Evolutionary conservation across 768 basidiomycete species (phyloP).

Genomic region (Boletus pseudo-olivaceus): DNA sequence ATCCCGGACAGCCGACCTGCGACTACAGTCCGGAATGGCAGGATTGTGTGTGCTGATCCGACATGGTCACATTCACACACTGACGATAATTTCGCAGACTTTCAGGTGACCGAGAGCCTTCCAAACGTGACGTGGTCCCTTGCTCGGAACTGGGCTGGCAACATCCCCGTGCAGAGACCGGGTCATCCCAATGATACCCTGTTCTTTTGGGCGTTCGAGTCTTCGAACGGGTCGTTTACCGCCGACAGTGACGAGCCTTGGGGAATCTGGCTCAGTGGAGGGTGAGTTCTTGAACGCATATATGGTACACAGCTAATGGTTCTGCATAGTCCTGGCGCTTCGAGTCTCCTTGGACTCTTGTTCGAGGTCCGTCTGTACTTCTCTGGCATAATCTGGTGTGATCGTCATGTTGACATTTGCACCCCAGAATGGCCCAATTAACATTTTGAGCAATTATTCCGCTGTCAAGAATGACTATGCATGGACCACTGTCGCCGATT

Average conservation of each 20-base stretch:
- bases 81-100: constrained; percentile 40
- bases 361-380: constrained; percentile 47
- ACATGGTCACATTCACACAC: neutral
- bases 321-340: constrained; percentile 52
- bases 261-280: constrained; percentile 73
- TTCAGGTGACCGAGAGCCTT: constrained; percentile 49
- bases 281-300: constrained; percentile 35
- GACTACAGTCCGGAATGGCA: constrained; percentile 59
- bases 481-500: constrained; percentile 48
- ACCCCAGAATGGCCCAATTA: constrained; percentile 63
- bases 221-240: constrained; percentile 52
- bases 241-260: constrained; percentile 47
- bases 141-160: constrained; percentile 55
- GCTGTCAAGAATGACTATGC: constrained; percentile 47
- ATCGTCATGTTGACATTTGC: neutral
- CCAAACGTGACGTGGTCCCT: constrained; percentile 55
- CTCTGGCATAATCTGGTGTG: too few species aligned
- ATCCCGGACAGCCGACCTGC: constrained; percentile 41
- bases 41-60: constrained; percentile 40
- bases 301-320: neutral
- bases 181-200: constrained; percentile 62
- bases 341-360: constrained; percentile 58
- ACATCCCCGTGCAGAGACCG: constrained; percentile 54
- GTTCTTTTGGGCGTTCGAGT: constrained; percentile 65
- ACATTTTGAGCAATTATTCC: constrained; percentile 48